A percentile compares a stretch with the other conserved stretches of the same genome.
Conservation (phyloP, 148 eudicot species). For the Camellia sinensis region DNA sequence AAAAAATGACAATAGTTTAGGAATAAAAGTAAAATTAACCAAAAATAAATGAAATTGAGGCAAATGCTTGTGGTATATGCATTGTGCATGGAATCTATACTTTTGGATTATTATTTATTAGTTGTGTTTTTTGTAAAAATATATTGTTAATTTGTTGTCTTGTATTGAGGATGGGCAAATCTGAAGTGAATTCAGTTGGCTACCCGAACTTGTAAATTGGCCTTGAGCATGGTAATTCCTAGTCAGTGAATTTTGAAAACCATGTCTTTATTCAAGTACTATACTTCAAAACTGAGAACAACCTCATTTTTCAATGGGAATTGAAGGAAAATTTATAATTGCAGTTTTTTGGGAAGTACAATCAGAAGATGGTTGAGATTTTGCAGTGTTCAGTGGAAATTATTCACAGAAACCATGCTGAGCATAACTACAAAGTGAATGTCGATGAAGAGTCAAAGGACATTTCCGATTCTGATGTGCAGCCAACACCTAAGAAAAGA, state of each 20-base stretch:
- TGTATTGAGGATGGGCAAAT: background rate
- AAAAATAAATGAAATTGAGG: too few species aligned
- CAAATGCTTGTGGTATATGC: background rate
- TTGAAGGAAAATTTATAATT: background rate
- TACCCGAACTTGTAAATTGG: too few species aligned
- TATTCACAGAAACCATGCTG: constrained; percentile 87
- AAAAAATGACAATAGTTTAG: too few species aligned
- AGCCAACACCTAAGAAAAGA: constrained; percentile 44
- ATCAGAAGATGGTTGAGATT: constrained; percentile 80
- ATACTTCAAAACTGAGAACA: background rate
- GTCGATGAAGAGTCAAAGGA: constrained; percentile 79
- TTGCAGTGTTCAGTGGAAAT: constrained; percentile 84
- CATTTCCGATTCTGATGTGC: constrained; percentile 34
- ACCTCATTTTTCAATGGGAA: background rate
- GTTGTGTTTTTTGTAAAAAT: too few species aligned
- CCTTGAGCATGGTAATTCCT: too few species aligned
- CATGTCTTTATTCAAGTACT: background rate
- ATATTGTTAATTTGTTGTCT: background rate
- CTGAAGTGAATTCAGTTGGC: background rate
- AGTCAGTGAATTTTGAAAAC: background rate
- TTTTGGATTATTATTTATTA: too few species aligned
- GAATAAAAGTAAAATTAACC: too few species aligned
- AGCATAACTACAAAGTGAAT: constrained; percentile 78
- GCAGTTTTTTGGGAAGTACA: constrained; percentile 79
- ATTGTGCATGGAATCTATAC: background rate